Conservation (phyloP, 345 rosid genomes). For the Acer yangbiense region DNA sequence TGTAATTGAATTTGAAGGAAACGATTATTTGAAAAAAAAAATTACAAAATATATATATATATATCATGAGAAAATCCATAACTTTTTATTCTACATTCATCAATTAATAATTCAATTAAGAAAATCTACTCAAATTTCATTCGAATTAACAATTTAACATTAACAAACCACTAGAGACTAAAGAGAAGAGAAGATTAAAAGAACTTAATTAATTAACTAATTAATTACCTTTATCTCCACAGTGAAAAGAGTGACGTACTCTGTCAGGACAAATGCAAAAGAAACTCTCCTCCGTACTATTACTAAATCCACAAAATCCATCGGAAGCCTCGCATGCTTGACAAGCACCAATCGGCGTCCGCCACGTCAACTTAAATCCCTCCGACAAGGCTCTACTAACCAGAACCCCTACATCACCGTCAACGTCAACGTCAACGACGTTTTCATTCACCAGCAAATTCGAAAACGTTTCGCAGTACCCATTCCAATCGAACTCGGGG, state of each 20-base stretch:
- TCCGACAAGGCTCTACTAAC: constrained; percentile 6
- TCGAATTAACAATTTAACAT: no score
- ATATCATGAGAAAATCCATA: no score
- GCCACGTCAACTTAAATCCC: constrained; percentile 35
- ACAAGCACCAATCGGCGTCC: constrained; percentile 17
- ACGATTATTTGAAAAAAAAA: no score
- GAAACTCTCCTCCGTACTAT: constrained; percentile 12
- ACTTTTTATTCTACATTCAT: no score
- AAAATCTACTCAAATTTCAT: no score
- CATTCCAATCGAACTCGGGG: constrained; percentile 38
- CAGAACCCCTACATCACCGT: not conserved
- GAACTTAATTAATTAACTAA: no score
- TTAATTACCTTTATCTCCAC: constrained; percentile 2
- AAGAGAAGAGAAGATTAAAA: no score
- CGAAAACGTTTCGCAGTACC: constrained; percentile 25
- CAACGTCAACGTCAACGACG: not conserved
- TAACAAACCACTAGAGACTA: no score
- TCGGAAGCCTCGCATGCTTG: constrained; percentile 29
- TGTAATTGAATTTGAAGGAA: no score
- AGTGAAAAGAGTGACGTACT: constrained; percentile 12
- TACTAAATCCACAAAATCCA: constrained; percentile 30
- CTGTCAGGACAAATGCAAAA: constrained; percentile 30
- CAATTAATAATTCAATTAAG: no score
- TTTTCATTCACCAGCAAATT: constrained; percentile 15
- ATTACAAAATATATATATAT: no score